These are phyloP conservation scores for Gardenia jasminoides DNA, from an alignment of 257 asterid genomes.

Conservation along the genomic window DNA sequence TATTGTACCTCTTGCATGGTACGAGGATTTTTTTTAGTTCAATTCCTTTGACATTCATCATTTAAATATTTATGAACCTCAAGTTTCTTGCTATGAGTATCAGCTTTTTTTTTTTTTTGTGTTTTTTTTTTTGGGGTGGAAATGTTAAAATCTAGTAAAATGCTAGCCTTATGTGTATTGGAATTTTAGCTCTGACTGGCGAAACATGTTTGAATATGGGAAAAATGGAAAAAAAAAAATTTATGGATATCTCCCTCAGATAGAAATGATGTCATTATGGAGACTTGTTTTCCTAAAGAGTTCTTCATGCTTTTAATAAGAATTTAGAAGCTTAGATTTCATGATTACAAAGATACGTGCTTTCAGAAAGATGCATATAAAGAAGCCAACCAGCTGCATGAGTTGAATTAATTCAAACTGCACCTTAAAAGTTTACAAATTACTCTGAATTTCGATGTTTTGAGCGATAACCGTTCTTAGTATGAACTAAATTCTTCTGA, in stretches of 20 bases:
- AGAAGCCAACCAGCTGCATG: not conserved
- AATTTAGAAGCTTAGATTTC: not conserved
- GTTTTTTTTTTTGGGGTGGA: not conserved
- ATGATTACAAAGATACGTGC: not conserved
- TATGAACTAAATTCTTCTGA: not conserved
- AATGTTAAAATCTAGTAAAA: not conserved
- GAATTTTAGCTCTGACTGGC: not conserved
- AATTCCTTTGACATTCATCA: not conserved
- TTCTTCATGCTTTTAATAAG: too few relatives aligned
- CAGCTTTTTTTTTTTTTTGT: not conserved
- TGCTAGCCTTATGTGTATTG: not conserved
- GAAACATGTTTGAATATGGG: not conserved
- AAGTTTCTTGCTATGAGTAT: not conserved
- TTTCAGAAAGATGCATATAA: not conserved
- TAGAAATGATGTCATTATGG: too few relatives aligned
- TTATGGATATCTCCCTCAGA: not conserved
- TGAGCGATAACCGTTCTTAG: not conserved
- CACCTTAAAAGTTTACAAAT: not conserved
- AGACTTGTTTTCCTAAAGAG: too few relatives aligned
- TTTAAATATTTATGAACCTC: not conserved
- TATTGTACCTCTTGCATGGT: slow-evolving; percentile 75
- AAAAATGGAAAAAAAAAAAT: not conserved
- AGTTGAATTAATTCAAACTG: not conserved
- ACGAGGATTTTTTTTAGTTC: not conserved
- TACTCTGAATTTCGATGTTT: not conserved